Evolutionary conservation across 768 basidiomycete genomes (phyloP).

Genomic region (Lactarius deliciosus): DNA sequence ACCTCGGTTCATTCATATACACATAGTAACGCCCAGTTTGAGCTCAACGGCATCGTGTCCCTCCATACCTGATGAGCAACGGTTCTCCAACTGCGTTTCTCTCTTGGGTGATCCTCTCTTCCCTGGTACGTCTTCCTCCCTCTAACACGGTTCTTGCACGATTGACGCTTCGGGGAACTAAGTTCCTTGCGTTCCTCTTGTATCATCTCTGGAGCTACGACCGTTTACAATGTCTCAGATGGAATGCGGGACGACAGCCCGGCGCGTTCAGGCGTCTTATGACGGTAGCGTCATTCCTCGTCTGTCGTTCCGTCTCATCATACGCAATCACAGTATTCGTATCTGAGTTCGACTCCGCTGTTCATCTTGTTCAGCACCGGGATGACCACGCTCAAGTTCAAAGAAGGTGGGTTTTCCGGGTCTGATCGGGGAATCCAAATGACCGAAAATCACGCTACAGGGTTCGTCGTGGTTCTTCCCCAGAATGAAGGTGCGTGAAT

Average conservation of each 20-base stretch:
- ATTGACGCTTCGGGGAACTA: constrained; percentile 32
- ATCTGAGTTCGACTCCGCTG: constrained; percentile 65
- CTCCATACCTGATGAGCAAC: constrained; percentile 52
- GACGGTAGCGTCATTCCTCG: constrained; percentile 52
- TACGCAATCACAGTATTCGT: constrained; percentile 58
- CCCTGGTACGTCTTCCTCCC: constrained; percentile 20
- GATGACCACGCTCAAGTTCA: constrained; percentile 65
- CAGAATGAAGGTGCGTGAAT: constrained; percentile 38
- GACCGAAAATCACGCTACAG: background rate
- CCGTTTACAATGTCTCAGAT: constrained; percentile 68
- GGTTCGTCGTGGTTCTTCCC: constrained; percentile 37
- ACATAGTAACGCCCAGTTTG: background rate
- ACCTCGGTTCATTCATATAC: background rate
- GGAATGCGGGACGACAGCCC: constrained; percentile 73
- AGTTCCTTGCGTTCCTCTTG: constrained; percentile 70
- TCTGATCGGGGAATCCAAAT: background rate
- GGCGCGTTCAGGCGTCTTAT: constrained; percentile 87
- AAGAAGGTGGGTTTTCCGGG: constrained; percentile 53
- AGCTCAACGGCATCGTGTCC: background rate
- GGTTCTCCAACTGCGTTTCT: constrained; percentile 75
- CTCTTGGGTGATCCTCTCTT: constrained; percentile 66
- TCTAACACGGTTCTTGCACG: background rate
- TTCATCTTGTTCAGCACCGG: constrained; percentile 63
- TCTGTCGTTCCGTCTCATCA: background rate
- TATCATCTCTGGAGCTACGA: constrained; percentile 83